Percentiles rank a stretch among this genome's conserved stretches.
These are phyloP conservation scores for Astraeus odoratus DNA, from an alignment of 768 basidiomycete species.

Conservation along the genomic window DNA sequence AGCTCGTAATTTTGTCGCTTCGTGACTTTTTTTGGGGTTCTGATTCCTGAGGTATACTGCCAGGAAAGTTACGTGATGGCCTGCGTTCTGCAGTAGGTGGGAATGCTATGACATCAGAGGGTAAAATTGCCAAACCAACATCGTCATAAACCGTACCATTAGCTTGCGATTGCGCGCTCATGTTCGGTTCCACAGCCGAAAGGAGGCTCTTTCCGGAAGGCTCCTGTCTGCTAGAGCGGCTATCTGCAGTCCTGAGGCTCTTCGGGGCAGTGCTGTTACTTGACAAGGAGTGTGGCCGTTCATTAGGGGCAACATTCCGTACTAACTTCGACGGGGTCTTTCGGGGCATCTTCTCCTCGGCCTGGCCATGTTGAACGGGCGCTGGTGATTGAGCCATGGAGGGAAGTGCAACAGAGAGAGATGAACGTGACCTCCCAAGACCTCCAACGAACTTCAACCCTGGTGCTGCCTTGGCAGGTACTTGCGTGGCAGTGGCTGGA, in stretches of 20 bases:
- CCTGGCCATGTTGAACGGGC: constrained; percentile 11
- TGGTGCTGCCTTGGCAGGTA: constrained; percentile 40
- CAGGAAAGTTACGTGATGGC: constrained; percentile 7
- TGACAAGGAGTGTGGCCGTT: constrained; percentile 51
- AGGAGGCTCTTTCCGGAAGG: constrained; percentile 29
- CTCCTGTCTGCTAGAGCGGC: constrained; percentile 34
- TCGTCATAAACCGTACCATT: constrained; percentile 15
- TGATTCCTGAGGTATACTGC: constrained; percentile 6
- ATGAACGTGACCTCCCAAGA: constrained; percentile 62
- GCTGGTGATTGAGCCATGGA: constrained; percentile 25
- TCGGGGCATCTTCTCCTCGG: constrained; percentile 15
- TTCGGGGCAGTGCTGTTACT: constrained; percentile 53
- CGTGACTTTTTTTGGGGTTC: constrained; percentile 25
- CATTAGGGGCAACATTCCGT: constrained; percentile 32
- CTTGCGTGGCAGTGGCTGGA: constrained; percentile 14
- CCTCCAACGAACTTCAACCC: constrained; percentile 60
- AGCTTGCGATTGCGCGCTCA: constrained; percentile 13
- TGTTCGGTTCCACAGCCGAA: constrained; percentile 25
- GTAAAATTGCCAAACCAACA: constrained; percentile 10
- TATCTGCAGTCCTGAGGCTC: constrained; percentile 52
- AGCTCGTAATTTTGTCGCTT: constrained; percentile 20
- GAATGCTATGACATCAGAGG: constrained; percentile 3
- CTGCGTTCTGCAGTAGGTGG: background rate
- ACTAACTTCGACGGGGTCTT: constrained; percentile 31
- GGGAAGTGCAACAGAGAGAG: constrained; percentile 36